Evolutionary conservation across 495 filamentous ascomycete species (phyloP).

Genomic region (Mytilinidion resinicola): DNA sequence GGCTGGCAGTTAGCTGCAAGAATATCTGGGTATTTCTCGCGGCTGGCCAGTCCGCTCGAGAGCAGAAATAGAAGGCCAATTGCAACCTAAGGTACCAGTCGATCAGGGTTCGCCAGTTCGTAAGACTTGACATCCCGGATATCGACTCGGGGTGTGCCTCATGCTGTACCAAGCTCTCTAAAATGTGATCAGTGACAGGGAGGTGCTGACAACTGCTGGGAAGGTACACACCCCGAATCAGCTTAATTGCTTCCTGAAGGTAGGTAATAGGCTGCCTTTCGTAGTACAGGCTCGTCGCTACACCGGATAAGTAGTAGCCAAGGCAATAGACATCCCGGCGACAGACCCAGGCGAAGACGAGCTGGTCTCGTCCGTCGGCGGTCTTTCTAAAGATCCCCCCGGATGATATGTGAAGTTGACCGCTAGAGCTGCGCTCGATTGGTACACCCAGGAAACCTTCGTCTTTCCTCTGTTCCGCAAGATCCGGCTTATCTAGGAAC

Average conservation of each 20-base stretch:
- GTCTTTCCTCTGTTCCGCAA: slow-evolving; percentile 48
- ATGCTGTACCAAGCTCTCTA: slow-evolving; percentile 10
- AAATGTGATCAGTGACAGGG: slow-evolving; percentile 38
- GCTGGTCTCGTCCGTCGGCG: slow-evolving; percentile 27
- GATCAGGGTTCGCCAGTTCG: slow-evolving; percentile 47
- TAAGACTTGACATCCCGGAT: slow-evolving; percentile 37
- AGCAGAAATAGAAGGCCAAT: slow-evolving; percentile 52
- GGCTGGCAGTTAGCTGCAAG: slow-evolving; percentile 33
- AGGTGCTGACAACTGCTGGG: neutral
- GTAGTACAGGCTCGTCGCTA: slow-evolving; percentile 58
- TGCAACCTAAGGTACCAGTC: slow-evolving; percentile 54
- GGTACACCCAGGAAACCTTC: slow-evolving; percentile 72
- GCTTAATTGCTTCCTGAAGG: slow-evolving; percentile 57
- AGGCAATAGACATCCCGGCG: slow-evolving; percentile 63
- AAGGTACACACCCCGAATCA: slow-evolving; percentile 43
- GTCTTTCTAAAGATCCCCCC: slow-evolving; percentile 36
- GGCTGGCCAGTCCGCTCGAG: slow-evolving; percentile 56
- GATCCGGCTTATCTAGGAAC: slow-evolving; percentile 53
- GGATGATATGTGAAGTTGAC: slow-evolving; percentile 29
- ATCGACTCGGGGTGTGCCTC: slow-evolving; percentile 44
- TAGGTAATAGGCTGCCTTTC: slow-evolving; percentile 62
- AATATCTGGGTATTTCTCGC: slow-evolving; percentile 44
- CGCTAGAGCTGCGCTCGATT: slow-evolving; percentile 44
- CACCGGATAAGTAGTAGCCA: slow-evolving; percentile 66
- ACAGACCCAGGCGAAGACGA: slow-evolving; percentile 60